Evolutionary conservation across 257 asterid genomes (phyloP), one percentile per base, ranked within the genome.

Genomic region (Solanum stenotomum): DNA sequence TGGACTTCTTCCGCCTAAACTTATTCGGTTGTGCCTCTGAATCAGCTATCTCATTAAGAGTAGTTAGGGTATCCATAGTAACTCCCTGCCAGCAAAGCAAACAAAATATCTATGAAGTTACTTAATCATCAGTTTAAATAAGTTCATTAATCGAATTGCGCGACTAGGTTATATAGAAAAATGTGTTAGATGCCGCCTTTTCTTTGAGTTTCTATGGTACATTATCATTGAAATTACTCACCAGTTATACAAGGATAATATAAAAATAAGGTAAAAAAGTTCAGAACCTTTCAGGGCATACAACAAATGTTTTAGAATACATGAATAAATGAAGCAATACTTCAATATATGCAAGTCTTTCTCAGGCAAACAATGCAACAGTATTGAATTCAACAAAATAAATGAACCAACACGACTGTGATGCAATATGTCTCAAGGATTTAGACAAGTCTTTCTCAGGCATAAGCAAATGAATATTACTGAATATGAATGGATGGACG

Each of bases 1-100:
- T 89, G 87, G 99, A 97, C 91, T 94, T 97, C 91, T 96, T 96
- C 88, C 94, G 92, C 90, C 97, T 92, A 44, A 93, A 91, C 92
- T 93, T 96, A 82, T 83, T 92, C 27, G 94, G 93, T 86, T 89
- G 92, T 34, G 89, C 52, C 89, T 94, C 96, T 87, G 96, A 90
- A 91, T 78, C 76, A 59, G 92, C 92, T 82, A 88, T 89, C 74
- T 91, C 94, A 77, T 79, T 90, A 87, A 92, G 88, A 85, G 88
- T 83, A 63, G 87, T 86, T 74, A 94, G 76, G 89, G 85, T 72
- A 71, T 89, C 96, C 99, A 93, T 95, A 22, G 88, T 38, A 84
- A 63, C 87, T 87, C 85, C 91, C 98, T 92, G 93, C 74, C 31
- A 18, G 86, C 31, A 49, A 31, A 20, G 44, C 44, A 82, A 68